phyloP scores from a whole-genome alignment of 495 filamentous ascomycete species.

The Trichoderma asperelloides region DNA sequence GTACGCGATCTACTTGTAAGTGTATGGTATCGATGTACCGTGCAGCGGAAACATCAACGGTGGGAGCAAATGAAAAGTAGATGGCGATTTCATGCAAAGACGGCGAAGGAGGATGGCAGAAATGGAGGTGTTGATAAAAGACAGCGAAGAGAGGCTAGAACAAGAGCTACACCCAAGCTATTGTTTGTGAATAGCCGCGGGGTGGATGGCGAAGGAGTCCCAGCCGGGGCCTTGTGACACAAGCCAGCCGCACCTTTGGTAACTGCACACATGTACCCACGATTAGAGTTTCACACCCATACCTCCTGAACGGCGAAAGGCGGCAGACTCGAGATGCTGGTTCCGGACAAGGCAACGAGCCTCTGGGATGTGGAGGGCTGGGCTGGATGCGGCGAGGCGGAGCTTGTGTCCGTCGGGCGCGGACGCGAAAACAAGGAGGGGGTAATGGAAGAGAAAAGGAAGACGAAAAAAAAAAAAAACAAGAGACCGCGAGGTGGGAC shows the following conservation, averaged over 20 bases:
- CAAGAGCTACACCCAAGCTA: neutral
- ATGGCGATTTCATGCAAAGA: neutral
- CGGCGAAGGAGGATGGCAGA: neutral
- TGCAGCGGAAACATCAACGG: neutral
- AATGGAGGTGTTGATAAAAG: neutral
- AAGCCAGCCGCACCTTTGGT: neutral
- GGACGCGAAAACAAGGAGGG: neutral
- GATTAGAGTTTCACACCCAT: conserved; percentile 5
- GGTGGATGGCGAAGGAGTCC: neutral
- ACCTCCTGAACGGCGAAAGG: neutral
- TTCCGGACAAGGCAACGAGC: neutral
- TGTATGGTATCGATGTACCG: neutral
- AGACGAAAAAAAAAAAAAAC: neutral
- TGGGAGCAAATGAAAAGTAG: neutral
- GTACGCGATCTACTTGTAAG: neutral
- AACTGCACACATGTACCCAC: neutral
- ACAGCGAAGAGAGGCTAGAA: neutral
- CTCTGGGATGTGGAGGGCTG: neutral
- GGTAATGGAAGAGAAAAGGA: neutral
- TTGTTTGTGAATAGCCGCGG: conserved; percentile 1
- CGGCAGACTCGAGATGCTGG: neutral
- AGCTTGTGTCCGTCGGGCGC: neutral
- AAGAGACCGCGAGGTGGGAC: too few relatives aligned
- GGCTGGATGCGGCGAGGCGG: conserved; percentile 7
- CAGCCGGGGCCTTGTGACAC: conserved; percentile 1